phyloP scores from a whole-genome alignment of 495 filamentous ascomycete genomes.

The Xylaria cubensis region DNA sequence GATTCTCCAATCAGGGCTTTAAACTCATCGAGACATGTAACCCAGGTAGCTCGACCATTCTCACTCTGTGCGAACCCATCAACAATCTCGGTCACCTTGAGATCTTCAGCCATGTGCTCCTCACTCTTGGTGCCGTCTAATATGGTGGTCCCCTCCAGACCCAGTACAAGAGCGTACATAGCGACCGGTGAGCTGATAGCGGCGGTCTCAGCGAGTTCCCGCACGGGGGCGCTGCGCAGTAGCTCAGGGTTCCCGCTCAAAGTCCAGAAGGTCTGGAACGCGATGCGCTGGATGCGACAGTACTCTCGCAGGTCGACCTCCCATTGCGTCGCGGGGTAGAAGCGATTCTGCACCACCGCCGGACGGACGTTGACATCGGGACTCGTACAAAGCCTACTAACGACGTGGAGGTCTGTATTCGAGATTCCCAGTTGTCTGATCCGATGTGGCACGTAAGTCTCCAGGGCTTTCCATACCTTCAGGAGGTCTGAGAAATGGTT shows the following conservation, averaged over 20 bases:
- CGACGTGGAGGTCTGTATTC: slow-evolving; percentile 64
- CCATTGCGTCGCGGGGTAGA: slow-evolving; percentile 65
- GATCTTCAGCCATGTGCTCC: slow-evolving; percentile 69
- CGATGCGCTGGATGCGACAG: slow-evolving; percentile 63
- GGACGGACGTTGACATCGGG: slow-evolving; percentile 48
- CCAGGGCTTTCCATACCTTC: slow-evolving; percentile 68
- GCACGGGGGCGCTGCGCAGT: slow-evolving; percentile 57
- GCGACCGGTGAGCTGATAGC: slow-evolving; percentile 57
- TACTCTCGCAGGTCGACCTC: slow-evolving; percentile 68
- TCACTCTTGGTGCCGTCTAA: slow-evolving; percentile 73
- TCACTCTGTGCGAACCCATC: slow-evolving; percentile 54
- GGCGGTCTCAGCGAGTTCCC: slow-evolving; percentile 56
- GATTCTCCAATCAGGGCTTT: slow-evolving; percentile 55
- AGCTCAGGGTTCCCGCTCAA: slow-evolving; percentile 71
- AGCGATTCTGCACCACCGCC: slow-evolving; percentile 76
- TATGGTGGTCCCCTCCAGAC: slow-evolving; percentile 62
- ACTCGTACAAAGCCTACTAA: slow-evolving; percentile 54
- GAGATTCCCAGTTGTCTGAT: slow-evolving; percentile 76
- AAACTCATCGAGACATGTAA: slow-evolving; percentile 52
- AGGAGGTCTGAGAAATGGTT: slow-evolving; percentile 61
- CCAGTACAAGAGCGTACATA: slow-evolving; percentile 72
- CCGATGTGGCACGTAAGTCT: slow-evolving; percentile 65
- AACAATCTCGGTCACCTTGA: slow-evolving; percentile 61
- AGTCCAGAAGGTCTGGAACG: slow-evolving; percentile 84
- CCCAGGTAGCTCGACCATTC: slow-evolving; percentile 53